Base-by-base conservation (phyloP, 768 basidiomycete species). In the Boletus speciosus region DNA sequence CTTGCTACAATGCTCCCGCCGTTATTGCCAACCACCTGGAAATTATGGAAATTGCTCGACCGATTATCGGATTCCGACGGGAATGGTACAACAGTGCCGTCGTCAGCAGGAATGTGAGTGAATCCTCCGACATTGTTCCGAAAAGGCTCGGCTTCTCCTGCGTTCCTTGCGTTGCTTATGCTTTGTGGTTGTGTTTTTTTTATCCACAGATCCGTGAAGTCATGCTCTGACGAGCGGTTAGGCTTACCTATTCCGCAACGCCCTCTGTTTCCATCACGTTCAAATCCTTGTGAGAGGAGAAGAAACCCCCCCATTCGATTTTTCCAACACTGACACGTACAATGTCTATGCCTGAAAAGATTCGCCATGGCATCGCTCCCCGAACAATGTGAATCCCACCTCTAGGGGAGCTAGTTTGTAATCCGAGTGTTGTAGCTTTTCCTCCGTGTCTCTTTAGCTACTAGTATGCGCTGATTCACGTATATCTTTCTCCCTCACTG, bases 61-160 rank as follows among this genome's bases (percentile, higher is more conserved):
- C 10, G 51, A 44, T 39, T 38, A 12, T 36, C 35, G 35, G 7
- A 36, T 7, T 45, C 25, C 34, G 31, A 52, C 52, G 32, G 38
- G 35, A 32, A 43, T 38, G 55, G 55, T 41, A 43, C 21, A 53
- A 61, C 67, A 86, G 85, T 68, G 75, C 84, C 51, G 80, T 86
- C 59, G 80, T 87, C 62, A 85, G 80, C 77, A 83, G 79, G 63
- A 86, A 85, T 57, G 85, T 87, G 73, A 75, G 85, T 84, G 25
- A 34, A 49, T 52, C 44, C 47, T 35, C 49, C 50, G 55, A 45
- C 7, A n/a, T 46, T 16, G 36, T 35, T 37, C 54, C 51, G 15
- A 19, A 34, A 23, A 23, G 14, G 27, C 15, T 29, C 0, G 19
- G 29, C 42, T 44, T 57, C 25, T 35, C 37, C 14, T 37, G 16